A percentile compares a stretch with the other conserved stretches of the same genome.
phyloP scores from a whole-genome alignment of 495 filamentous ascomycete species.

The Pseudevernia furfuracea region DNA sequence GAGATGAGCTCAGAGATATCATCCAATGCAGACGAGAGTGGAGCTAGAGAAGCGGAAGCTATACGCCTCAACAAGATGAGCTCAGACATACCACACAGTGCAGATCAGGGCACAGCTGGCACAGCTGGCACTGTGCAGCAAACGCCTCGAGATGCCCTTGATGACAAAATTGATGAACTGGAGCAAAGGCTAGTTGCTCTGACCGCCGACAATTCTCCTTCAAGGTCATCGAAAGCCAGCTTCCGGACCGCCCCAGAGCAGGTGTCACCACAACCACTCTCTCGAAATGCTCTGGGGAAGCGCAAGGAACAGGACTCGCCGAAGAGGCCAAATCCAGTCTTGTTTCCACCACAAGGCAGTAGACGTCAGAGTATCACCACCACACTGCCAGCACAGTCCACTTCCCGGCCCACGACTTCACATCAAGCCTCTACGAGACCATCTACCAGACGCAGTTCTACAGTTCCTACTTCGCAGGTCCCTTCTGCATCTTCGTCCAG shows the following conservation, averaged over 20 bases:
- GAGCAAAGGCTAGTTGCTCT: slow-evolving; percentile 1
- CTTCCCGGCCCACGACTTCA: neutral
- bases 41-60: neutral
- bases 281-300: neutral
- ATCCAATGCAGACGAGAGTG: neutral
- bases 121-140: neutral
- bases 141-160: neutral
- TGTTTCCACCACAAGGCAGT: neutral
- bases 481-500: neutral
- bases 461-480: neutral
- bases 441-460: neutral
- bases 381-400: neutral
- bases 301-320: neutral
- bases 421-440: neutral
- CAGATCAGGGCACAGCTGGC: neutral
- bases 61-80: neutral
- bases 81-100: neutral
- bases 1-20: neutral
- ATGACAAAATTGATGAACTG: neutral
- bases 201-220: neutral
- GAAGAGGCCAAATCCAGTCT: neutral
- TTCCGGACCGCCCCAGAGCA: neutral
- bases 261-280: neutral
- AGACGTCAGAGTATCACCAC: neutral
- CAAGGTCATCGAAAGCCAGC: neutral